These are phyloP conservation scores for Gloeostereum incarnatum DNA, from an alignment of 768 basidiomycete species.

Conservation along the genomic window DNA sequence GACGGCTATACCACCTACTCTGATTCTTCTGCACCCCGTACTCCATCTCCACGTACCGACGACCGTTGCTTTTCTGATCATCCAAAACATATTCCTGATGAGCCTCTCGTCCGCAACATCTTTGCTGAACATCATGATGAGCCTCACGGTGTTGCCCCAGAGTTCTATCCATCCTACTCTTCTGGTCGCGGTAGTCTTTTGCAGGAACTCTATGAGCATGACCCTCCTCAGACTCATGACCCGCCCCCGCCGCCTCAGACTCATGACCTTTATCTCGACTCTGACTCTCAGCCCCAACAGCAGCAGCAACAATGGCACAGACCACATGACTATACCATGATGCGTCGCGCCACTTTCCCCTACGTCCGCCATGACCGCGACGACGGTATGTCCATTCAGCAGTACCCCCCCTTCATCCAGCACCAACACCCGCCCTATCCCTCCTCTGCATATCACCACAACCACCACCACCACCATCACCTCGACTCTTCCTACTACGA, in stretches of 20 bases:
- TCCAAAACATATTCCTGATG: conserved; percentile 18
- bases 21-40: conserved; percentile 61
- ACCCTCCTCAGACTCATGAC: too few relatives aligned
- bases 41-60: conserved; percentile 52
- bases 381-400: too few relatives aligned
- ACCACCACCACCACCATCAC: conserved; percentile 16
- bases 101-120: conserved; percentile 42
- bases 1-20: conserved; percentile 59
- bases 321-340: conserved; percentile 34
- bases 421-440: conserved; percentile 29
- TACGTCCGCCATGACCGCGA: conserved; percentile 67
- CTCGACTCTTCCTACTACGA: conserved; percentile 32
- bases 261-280: too few relatives aligned
- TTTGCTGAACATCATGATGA: conserved; percentile 36
- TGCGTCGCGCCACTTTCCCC: conserved; percentile 68
- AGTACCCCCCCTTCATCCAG: conserved; percentile 33
- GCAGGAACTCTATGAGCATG: conserved; percentile 62
- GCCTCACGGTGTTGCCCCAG: conserved; percentile 27
- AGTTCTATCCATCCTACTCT: too few relatives aligned
- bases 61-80: conserved; percentile 20
- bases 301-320: conserved; percentile 25
- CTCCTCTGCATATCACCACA: conserved; percentile 20
- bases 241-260: too few relatives aligned
- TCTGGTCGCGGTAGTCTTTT: conserved; percentile 55
- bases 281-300: conserved; percentile 19